Percentiles rank a stretch among this genome's conserved stretches.
phyloP scores from a whole-genome alignment of 129 eudicot genomes.

The carrot (Daucus carota) region DH1_v3.0 NC_030389.2:10886001-10886500 shows the following conservation, averaged over 20 bases:
- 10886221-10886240: too few relatives aligned
- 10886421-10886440: not conserved
- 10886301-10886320: not conserved
- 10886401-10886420: not conserved
- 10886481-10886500: not conserved
- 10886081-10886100: not conserved
- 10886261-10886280: too few relatives aligned
- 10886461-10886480: not conserved
- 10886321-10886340: not conserved
- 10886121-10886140: too few relatives aligned
- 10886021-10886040: not conserved
- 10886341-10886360: not conserved
- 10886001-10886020: not conserved
- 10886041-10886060: not conserved
- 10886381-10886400: not conserved
- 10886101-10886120: not conserved
- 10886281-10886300: not conserved
- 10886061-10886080: not conserved
- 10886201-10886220: too few relatives aligned
- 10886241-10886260: too few relatives aligned
- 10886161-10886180: not conserved
- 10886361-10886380: not conserved
- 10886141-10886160: not conserved
- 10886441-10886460: not conserved
- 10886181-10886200: not conserved